Evolutionary conservation across 768 basidiomycete species (phyloP).

Genomic region (Russula emetica): DNA sequence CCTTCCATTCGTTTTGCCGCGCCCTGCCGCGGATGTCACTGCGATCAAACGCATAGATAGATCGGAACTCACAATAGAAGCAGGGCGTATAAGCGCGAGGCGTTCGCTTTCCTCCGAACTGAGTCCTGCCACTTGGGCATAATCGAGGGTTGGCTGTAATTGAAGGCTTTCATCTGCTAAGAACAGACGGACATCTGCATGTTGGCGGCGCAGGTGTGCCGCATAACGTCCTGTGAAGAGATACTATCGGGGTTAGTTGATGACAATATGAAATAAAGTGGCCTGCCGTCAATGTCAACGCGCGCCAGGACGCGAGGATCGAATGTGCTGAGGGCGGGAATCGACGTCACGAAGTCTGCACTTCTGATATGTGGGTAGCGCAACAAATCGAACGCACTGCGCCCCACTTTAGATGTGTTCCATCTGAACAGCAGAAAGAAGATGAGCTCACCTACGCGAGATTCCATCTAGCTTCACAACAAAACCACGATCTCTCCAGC

Average conservation of each 20-base stretch:
- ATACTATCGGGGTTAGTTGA: background rate
- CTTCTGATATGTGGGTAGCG: slow-evolving; percentile 52
- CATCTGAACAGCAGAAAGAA: background rate
- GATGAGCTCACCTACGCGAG: slow-evolving; percentile 39
- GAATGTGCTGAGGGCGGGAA: slow-evolving; percentile 50
- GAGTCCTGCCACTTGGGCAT: slow-evolving; percentile 56
- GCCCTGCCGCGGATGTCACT: slow-evolving; percentile 48
- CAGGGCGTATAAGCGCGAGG: slow-evolving; percentile 55
- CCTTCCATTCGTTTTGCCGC: slow-evolving; percentile 91
- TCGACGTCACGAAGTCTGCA: slow-evolving; percentile 37
- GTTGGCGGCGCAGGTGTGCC: slow-evolving; percentile 64
- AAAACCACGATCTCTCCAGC: slow-evolving; percentile 44
- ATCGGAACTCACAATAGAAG: slow-evolving; percentile 52
- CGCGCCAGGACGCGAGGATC: slow-evolving; percentile 53
- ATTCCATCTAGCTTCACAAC: slow-evolving; percentile 42
- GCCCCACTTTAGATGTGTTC: background rate
- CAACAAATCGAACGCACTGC: slow-evolving; percentile 73
- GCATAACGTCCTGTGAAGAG: slow-evolving; percentile 50
- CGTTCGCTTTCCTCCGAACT: slow-evolving; percentile 73
- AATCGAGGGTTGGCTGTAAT: slow-evolving; percentile 70
- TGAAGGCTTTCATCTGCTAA: slow-evolving; percentile 67
- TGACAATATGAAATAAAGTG: background rate
- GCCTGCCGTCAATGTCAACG: slow-evolving; percentile 66
- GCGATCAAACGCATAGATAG: background rate
- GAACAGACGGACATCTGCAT: slow-evolving; percentile 70